Base-by-base conservation (phyloP, 2,329 filamentous ascomycete genomes). In the Lasiodiplodia hormozganensis region DNA sequence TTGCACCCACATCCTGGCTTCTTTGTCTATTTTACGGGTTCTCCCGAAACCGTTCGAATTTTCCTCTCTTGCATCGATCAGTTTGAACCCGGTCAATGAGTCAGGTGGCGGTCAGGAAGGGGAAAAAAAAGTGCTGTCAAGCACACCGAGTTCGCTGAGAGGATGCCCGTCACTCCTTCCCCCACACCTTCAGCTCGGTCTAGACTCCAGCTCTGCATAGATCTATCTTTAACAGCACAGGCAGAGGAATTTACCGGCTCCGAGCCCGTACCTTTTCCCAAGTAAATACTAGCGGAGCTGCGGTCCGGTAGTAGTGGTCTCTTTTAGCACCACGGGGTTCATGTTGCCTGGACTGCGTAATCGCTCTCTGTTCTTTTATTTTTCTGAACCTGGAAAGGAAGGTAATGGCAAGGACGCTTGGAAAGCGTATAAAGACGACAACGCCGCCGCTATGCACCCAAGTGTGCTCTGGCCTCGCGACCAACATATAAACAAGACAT, bases 401-500 rank as follows among this genome's bases (percentile, higher is more conserved):
- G 31, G 18, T 25, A 12, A 49, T 47, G 43, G n/a, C 18, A 47
- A 21, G 18, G 7, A 51, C 3, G 8, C 25, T 2, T 34, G 16
- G 21, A 60, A 62, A 18, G n/a, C 16, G n/a, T 25, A 51, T 1
- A 49, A 64, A 25, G 10, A 52, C 10, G 11, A 16, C 6, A 64
- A 64, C 60, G 60, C 60, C 60, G 23, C 28, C 60, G 60, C 60
- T 52, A 64, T 64, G 60, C 60, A 52, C 60, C 47, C 31, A 34
- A 62, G 38, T 52, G 21, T 64, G 31, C 60, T 64, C 34, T 52
- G 60, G 60, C 60, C 60, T 64, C 21, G 47, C 60, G 60, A 28
- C 60, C 60, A 64, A 52, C 21, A 12, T 64, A n/a, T 52, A 62
- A 36, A 62, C 40, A 38, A 62, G n/a, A 52, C 31, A 31, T 23